Evolutionary conservation across 129 eudicot genomes (phyloP), one percentile per base, ranked within the genome.

Genomic region (Mikania micrantha): DNA sequence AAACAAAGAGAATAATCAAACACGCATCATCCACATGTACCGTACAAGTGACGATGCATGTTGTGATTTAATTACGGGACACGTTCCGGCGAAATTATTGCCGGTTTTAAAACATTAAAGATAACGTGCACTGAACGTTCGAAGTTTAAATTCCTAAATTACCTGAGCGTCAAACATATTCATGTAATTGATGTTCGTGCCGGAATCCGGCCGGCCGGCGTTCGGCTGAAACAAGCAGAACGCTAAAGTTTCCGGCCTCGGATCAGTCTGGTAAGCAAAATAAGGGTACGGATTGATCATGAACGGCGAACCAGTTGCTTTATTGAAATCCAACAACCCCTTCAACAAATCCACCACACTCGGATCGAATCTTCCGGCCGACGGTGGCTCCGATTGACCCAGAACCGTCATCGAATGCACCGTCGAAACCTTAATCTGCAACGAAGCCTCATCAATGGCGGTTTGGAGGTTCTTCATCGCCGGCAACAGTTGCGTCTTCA

Each of bases 161-260:
- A 89, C 96, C 89, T 88, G 96, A 58, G 98, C 96, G 76, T 92
- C 98, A 24, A 92, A 92, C 98, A 92, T 88, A 80, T 88, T 92
- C 65, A 81, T 80, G 60, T 92, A 92, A 78, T 88, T 88, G 11
- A 85, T 78, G 40, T 82, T 84, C 22, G 88, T 74, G n/a, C 82
- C 85, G 20, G 96, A 69, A 72, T 92, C 98, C 24, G 88, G 83
- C 24, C 90, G 85, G 11, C 98, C 98, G 17, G 91, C 60, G 60
- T 91, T 88, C 7, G 90, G 90, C 67, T 88, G 77, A 70, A 91
- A 88, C 88, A 91, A 71, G 62, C 94, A 85, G 64, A 83, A 91
- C 0, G 93, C 96, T 34, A 91, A 77, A 0, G 98, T 85, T 9
- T 83, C 96, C 1, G 90, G 88, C 65, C 93, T 74, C 21, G 95